A percentile compares a stretch with the other conserved stretches of the same genome.
These are phyloP conservation scores for Malassezia obtusa DNA, from an alignment of 1,284 basidiomycete species.

Conservation along the genomic window DNA sequence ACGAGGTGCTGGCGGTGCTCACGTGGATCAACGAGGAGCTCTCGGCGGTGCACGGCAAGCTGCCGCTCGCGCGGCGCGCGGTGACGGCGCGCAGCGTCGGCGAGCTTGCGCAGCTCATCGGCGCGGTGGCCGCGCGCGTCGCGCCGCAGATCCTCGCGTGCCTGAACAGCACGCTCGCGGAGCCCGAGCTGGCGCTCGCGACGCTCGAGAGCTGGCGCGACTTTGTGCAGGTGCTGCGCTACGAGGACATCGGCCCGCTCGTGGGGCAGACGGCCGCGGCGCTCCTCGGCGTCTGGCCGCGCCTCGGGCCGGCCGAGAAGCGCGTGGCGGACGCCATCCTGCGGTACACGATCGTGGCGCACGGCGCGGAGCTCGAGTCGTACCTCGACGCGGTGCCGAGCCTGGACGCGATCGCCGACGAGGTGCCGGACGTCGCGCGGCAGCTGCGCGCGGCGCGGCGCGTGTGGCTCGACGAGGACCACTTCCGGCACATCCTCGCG, in stretches of 20 bases:
- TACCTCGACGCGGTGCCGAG: constrained; percentile 57
- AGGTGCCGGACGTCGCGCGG: constrained; percentile 40
- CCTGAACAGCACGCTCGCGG: constrained; percentile 74
- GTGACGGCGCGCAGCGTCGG: constrained; percentile 59
- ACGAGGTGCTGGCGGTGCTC: constrained; percentile 40
- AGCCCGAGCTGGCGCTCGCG: constrained; percentile 64
- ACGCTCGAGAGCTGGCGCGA: constrained; percentile 72
- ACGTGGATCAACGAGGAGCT: constrained; percentile 45
- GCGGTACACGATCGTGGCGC: constrained; percentile 62
- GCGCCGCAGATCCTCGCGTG: constrained; percentile 69
- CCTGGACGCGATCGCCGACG: constrained; percentile 51
- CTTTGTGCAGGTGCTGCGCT: constrained; percentile 65
- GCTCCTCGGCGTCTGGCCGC: constrained; percentile 67
- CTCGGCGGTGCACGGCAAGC: constrained; percentile 33
- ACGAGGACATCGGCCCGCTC: constrained; percentile 68
- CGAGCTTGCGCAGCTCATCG: constrained; percentile 63
- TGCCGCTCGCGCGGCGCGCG: constrained; percentile 26
- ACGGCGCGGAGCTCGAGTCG: constrained; percentile 51
- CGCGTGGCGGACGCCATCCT: constrained; percentile 59
- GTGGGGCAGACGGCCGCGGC: constrained; percentile 80
- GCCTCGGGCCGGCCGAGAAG: constrained; percentile 56
- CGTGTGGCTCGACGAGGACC: constrained; percentile 52
- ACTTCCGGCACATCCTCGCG: constrained; percentile 62
- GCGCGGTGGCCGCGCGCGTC: constrained; percentile 47
- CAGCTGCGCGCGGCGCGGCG: constrained; percentile 33